Percentiles rank a stretch among this genome's conserved stretches.
phyloP scores from a whole-genome alignment of 1,284 basidiomycete species.

The Tilletia caries region DNA sequence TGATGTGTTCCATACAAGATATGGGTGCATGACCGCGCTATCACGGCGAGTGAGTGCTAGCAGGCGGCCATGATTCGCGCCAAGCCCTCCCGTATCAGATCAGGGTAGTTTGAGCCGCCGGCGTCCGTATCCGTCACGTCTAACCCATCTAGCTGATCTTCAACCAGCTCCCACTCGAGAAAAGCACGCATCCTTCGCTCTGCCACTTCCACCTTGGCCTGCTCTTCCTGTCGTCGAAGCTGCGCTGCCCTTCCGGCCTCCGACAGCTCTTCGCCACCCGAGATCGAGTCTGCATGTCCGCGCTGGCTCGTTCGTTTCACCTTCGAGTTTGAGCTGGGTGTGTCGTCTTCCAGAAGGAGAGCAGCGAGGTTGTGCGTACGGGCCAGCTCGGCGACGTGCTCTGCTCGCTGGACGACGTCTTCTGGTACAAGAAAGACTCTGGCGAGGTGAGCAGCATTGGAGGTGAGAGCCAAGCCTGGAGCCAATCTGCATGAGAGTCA shows the following conservation, averaged over 20 bases:
- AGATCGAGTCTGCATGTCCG: neutral
- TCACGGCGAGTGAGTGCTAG: too few relatives aligned
- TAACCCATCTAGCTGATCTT: neutral
- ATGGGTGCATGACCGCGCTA: too few relatives aligned
- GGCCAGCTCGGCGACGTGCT: neutral
- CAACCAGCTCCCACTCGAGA: conserved; percentile 5
- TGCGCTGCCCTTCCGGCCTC: neutral
- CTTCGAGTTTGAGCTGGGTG: neutral
- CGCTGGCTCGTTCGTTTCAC: neutral
- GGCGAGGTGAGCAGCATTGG: conserved; percentile 8
- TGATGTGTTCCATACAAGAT: too few relatives aligned
- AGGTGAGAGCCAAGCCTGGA: neutral
- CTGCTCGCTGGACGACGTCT: neutral
- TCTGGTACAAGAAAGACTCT: neutral
- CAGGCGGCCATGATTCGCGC: too few relatives aligned
- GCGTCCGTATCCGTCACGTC: too few relatives aligned
- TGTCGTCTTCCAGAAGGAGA: conserved; percentile 2
- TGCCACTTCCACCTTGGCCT: neutral
- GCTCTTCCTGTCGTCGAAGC: too few relatives aligned
- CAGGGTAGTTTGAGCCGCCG: too few relatives aligned
- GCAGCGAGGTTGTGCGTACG: neutral
- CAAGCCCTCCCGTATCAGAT: too few relatives aligned
- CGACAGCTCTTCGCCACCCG: neutral
- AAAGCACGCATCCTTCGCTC: neutral
- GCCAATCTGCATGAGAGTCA: neutral